Evolutionary conservation across 805 yeast genomes (phyloP).

Genomic region (Spathaspora boniae): DNA sequence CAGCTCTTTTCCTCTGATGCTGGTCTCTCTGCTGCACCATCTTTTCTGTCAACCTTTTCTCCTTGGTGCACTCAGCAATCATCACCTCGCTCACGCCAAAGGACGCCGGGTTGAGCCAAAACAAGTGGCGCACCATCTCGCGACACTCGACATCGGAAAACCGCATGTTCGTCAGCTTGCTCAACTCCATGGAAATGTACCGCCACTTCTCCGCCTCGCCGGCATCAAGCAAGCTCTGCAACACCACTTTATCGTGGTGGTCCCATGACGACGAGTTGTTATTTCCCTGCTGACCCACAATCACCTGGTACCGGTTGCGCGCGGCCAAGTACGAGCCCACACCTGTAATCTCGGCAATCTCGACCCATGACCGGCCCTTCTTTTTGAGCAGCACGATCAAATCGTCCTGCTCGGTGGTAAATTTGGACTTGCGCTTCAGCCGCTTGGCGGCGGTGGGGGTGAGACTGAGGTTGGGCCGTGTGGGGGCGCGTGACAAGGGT

Average conservation of each 20-base stretch:
- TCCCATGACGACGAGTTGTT: constrained; percentile 67
- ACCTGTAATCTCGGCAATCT: constrained; percentile 61
- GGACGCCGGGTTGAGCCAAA: constrained; percentile 50
- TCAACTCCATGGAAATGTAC: constrained; percentile 58
- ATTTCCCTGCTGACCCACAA: constrained; percentile 77
- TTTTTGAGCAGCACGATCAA: constrained; percentile 58
- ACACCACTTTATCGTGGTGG: constrained; percentile 46
- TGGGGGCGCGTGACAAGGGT: constrained; percentile 42
- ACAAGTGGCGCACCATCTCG: constrained; percentile 49
- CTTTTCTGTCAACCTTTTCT: constrained; percentile 33
- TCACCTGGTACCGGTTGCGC: constrained; percentile 72
- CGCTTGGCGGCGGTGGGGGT: constrained; percentile 47
- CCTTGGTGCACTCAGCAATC: constrained; percentile 35
- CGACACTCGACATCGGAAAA: constrained; percentile 55
- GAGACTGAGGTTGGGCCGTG: constrained; percentile 40
- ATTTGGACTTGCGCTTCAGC: constrained; percentile 63
- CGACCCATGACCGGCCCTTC: constrained; percentile 68
- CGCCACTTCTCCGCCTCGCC: constrained; percentile 72
- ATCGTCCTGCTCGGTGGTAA: constrained; percentile 64
- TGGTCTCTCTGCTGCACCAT: constrained; percentile 20
- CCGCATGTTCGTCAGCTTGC: constrained; percentile 48
- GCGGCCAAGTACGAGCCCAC: constrained; percentile 72
- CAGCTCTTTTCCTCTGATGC: constrained; percentile 9
- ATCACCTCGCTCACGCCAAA: constrained; percentile 56
- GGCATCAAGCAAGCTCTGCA: constrained; percentile 57